phyloP scores from a whole-genome alignment of 257 asterid genomes.

The Penstemon newberryi region DNA sequence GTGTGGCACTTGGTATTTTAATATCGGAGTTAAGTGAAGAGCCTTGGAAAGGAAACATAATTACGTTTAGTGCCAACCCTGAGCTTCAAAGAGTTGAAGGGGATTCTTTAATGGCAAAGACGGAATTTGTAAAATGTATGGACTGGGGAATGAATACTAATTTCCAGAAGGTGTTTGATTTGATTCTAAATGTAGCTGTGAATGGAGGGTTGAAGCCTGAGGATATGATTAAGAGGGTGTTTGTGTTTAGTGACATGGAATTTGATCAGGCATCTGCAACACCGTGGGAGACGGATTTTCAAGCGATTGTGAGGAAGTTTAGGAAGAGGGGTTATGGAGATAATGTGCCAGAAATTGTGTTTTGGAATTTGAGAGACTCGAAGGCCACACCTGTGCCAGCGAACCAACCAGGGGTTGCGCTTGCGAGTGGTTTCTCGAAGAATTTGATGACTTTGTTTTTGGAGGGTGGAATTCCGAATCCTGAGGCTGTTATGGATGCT shows the following conservation, averaged over 20 bases:
- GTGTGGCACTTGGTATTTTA: conserved; percentile 47
- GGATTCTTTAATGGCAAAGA: conserved; percentile 26
- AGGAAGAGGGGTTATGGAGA: conserved; percentile 33
- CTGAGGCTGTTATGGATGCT: conserved; percentile 44
- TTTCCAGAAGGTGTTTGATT: conserved; percentile 55
- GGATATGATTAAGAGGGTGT: conserved; percentile 22
- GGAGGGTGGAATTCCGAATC: conserved; percentile 29
- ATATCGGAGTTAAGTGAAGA: conserved; percentile 49
- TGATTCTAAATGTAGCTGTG: conserved; percentile 44
- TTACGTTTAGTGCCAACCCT: conserved; percentile 43
- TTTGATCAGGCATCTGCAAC: conserved; percentile 25
- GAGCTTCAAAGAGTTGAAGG: conserved; percentile 35
- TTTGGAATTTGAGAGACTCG: conserved; percentile 57
- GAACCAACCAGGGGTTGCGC: conserved; percentile 37
- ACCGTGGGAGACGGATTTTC: conserved; percentile 50
- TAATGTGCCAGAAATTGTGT: conserved; percentile 54
- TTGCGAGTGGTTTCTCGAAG: conserved; percentile 53
- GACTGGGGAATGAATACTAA: conserved; percentile 45
- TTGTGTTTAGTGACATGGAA: conserved; percentile 40
- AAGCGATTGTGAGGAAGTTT: conserved; percentile 45
- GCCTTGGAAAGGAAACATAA: conserved; percentile 52
- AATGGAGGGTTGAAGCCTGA: conserved; percentile 29
- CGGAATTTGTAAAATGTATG: conserved; percentile 30
- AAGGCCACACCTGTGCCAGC: conserved; percentile 42
- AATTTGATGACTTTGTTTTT: conserved; percentile 46